phyloP scores from a whole-genome alignment of 257 asterid genomes.

The Nyctanthes arbortristis region DNA sequence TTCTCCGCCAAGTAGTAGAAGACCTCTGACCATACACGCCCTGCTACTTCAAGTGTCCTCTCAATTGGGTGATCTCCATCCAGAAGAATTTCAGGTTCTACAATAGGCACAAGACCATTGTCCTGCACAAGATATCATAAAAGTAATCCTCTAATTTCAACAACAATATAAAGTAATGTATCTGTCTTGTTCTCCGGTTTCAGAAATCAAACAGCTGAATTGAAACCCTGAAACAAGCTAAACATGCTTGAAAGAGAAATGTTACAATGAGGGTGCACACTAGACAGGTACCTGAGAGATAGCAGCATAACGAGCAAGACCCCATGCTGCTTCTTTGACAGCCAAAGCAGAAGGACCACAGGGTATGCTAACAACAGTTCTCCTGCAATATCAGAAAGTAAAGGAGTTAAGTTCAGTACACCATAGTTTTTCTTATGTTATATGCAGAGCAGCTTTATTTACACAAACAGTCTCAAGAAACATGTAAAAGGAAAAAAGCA shows the following conservation, averaged over 20 bases:
- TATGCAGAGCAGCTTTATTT: not conserved
- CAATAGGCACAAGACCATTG: slow-evolving; percentile 58
- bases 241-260: not conserved
- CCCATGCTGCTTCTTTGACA: slow-evolving; percentile 62
- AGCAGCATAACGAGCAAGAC: slow-evolving; percentile 61
- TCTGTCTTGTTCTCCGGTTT: not conserved
- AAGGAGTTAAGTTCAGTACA: not conserved
- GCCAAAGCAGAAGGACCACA: slow-evolving; percentile 67
- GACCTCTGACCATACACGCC: slow-evolving; percentile 55
- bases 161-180: not conserved
- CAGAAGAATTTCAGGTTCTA: slow-evolving; percentile 58
- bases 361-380: slow-evolving; percentile 56
- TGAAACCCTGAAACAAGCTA: not conserved
- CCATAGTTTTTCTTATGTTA: not conserved
- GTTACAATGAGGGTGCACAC: not conserved
- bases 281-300: slow-evolving; percentile 41
- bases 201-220: not conserved
- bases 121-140: slow-evolving; percentile 33
- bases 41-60: slow-evolving; percentile 56
- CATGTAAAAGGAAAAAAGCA: not conserved
- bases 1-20: slow-evolving; percentile 55
- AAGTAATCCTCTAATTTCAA: not conserved
- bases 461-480: not conserved
- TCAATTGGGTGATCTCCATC: slow-evolving; percentile 60
- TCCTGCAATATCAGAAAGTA: slow-evolving; percentile 32